Evolutionary conservation across 2,329 filamentous ascomycete species (phyloP).

Genomic region (Elsinoe australis): DNA sequence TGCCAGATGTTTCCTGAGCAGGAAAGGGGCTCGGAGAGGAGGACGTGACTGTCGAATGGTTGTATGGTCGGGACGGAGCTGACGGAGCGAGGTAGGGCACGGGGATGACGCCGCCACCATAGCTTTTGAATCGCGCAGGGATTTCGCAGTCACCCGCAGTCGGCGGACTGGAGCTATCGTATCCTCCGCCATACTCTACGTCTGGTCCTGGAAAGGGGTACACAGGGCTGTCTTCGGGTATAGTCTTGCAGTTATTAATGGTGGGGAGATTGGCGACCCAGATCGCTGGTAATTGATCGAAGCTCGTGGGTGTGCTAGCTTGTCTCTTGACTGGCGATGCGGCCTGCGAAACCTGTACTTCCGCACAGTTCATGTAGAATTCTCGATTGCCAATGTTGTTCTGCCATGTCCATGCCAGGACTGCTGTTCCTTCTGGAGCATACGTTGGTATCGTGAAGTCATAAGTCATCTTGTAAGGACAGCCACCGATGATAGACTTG

Average conservation of each 20-base stretch:
- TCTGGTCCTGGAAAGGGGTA: conserved; percentile 37
- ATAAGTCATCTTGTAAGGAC: conserved; percentile 47
- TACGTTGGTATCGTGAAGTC: conserved; percentile 60
- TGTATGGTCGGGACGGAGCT: not conserved
- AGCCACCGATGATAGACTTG: conserved; percentile 54
- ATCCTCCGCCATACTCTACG: conserved; percentile 34
- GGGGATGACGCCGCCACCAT: conserved; percentile 15
- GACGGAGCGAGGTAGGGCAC: not conserved
- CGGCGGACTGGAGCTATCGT: conserved; percentile 25
- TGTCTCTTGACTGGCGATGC: conserved; percentile 21
- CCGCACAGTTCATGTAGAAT: conserved; percentile 82
- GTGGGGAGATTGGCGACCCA: conserved; percentile 39
- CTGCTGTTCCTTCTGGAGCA: conserved; percentile 51
- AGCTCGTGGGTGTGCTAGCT: conserved; percentile 10
- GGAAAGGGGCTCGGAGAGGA: not conserved
- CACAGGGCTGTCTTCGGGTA: conserved; percentile 33
- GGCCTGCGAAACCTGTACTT: conserved; percentile 38
- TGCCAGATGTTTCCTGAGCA: not conserved
- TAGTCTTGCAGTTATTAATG: conserved; percentile 35
- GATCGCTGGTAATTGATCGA: conserved; percentile 33
- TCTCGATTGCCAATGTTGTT: conserved; percentile 59
- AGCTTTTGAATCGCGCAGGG: conserved; percentile 26
- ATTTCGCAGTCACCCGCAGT: conserved; percentile 29
- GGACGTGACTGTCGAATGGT: not conserved
- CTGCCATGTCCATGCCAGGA: conserved; percentile 61